phyloP scores from a whole-genome alignment of 495 filamentous ascomycete genomes.

The Immersiella caudata region DNA sequence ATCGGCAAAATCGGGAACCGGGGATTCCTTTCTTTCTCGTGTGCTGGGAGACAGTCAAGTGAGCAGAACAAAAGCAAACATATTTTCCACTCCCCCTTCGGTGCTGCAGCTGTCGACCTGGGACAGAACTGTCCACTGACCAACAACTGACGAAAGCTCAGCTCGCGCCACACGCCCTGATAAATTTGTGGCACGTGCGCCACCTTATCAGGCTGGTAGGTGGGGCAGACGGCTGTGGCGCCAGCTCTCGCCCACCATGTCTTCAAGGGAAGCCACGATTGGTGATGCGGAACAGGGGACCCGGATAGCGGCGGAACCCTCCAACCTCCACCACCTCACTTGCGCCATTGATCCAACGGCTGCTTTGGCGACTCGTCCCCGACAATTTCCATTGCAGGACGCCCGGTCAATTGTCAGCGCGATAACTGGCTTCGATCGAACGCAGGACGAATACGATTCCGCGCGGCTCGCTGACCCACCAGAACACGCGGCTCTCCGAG shows the following conservation, averaged over 20 bases:
- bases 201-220: neutral
- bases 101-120: neutral
- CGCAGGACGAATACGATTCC: neutral
- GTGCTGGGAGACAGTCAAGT: neutral
- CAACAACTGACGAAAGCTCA: constrained; percentile 4
- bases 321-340: neutral
- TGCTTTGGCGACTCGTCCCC: constrained; percentile 8
- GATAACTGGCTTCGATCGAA: neutral
- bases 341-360: constrained; percentile 3
- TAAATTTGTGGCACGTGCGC: constrained; percentile 3
- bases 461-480: constrained; percentile 9
- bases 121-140: neutral
- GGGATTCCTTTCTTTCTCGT: neutral
- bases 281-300: constrained; percentile 16
- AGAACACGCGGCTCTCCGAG: neutral
- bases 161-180: constrained; percentile 8
- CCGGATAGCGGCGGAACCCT: constrained; percentile 10
- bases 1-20: neutral
- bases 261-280: neutral
- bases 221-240: constrained; percentile 13
- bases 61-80: constrained; percentile 1
- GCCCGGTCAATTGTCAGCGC: constrained; percentile 8
- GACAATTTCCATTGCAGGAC: neutral
- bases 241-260: constrained; percentile 11
- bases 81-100: neutral